Conservation (phyloP, 768 basidiomycete genomes). For the Naganishia vaughanmartiniae region DNA sequence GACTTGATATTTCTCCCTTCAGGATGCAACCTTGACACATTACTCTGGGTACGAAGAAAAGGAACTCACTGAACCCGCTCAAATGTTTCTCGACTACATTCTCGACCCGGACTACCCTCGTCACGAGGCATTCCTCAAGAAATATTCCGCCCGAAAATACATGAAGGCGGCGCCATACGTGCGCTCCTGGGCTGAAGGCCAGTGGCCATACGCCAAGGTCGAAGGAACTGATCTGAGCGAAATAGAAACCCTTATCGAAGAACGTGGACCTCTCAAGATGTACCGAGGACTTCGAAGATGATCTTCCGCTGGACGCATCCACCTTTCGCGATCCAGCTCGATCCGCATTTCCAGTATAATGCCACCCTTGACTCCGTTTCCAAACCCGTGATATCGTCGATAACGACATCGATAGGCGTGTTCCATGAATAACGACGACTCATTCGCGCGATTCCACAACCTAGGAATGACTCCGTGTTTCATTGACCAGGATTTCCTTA, state of each 20-base stretch:
- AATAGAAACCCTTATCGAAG: background rate
- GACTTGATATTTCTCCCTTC: background rate
- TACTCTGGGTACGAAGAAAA: conserved; percentile 82
- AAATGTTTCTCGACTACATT: conserved; percentile 82
- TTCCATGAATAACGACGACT: background rate
- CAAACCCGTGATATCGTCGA: background rate
- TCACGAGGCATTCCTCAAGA: conserved; percentile 78
- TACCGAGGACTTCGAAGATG: conserved; percentile 18
- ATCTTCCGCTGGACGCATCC: background rate
- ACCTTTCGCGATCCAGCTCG: background rate
- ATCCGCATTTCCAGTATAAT: background rate
- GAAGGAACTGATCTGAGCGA: conserved; percentile 8
- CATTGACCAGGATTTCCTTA: background rate
- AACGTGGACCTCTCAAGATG: conserved; percentile 21
- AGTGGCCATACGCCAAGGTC: conserved; percentile 22
- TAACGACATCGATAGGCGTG: background rate
- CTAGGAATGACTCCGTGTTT: background rate
- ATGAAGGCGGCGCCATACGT: conserved; percentile 84
- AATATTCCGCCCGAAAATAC: conserved; percentile 74
- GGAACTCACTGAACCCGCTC: conserved; percentile 74
- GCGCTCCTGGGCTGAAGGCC: conserved; percentile 71
- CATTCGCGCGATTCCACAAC: background rate
- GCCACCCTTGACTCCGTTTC: background rate
- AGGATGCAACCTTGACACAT: conserved; percentile 82
- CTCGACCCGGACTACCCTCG: conserved; percentile 56